Evolutionary conservation across 2,329 filamentous ascomycete genomes (phyloP), one percentile per base, ranked within the genome.

Genomic region (Stemphylium vesicarium): DNA sequence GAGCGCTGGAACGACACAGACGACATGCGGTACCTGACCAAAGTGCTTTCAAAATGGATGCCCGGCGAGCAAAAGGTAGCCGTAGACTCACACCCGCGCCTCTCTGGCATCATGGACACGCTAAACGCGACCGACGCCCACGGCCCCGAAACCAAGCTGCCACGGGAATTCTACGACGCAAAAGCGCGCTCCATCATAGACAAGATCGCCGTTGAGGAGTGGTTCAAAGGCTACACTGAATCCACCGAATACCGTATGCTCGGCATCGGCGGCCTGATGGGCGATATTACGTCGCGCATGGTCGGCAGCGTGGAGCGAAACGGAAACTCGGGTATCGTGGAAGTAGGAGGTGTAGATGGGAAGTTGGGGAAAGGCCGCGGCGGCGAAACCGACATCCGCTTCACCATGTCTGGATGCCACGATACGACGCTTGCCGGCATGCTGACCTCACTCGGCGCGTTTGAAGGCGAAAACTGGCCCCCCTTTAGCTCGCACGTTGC

Each of bases 401-500:
- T 98, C 61, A 88, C 87, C 13, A 79, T 98, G 68, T 90, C 86
- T 62, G 93, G 93, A 29, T 96, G 93, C 69, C 93, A 97, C 75
- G 93, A 98, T 71, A 98, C 95, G 2, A 98, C 95, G 0, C 83
- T 99, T 4, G 95, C 91, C 2, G 90, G 85, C 1, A 80, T 92
- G 1, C 79, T 99, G 24, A 80, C 88, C 13, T 91, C 90, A 62
- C 77, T 98, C 6, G 95, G 94, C 2, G 89, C 90, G 2, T 95
- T 91, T 71, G 81, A 90, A 37, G 84, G 84, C 42, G 77, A 81
- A 56, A 82, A 83, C 32, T 99, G 95, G 95, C 95, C 95, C 0
- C 93, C 92, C 0, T 99, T 94, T 70, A 97, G 94, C 0, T 94
- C 90, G 65, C 92, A 96, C 67, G 84, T 99, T 61, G 93, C 95